Evolutionary conservation across 2,329 filamentous ascomycete species (phyloP).

Genomic region (Eutypella sp.): DNA sequence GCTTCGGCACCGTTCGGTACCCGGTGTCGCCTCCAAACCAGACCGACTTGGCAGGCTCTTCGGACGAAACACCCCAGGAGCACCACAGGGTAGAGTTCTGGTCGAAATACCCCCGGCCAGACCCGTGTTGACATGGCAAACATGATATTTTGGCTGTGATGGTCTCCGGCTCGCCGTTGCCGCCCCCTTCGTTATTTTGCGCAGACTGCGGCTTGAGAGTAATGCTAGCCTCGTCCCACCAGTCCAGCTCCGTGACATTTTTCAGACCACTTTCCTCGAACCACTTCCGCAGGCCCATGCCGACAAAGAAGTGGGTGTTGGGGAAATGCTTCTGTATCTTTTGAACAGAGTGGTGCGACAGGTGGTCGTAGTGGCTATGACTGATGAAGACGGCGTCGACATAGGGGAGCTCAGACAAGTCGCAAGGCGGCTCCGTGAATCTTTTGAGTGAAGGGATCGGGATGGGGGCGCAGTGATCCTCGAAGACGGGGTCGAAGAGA

Average conservation of each 20-base stretch:
- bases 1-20: conserved; percentile 70
- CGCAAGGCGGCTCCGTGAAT: conserved; percentile 72
- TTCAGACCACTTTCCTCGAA: conserved; percentile 65
- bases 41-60: conserved; percentile 59
- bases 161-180: too few species aligned
- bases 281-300: conserved; percentile 78
- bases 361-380: conserved; percentile 90
- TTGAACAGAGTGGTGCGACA: conserved; percentile 70
- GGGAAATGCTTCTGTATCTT: conserved; percentile 68
- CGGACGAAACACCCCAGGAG: conserved; percentile 75
- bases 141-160: conserved; percentile 72
- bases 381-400: conserved; percentile 77
- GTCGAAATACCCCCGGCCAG: conserved; percentile 64
- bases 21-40: conserved; percentile 91
- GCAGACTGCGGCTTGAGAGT: conserved; percentile 45
- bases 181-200: too few species aligned
- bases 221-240: conserved; percentile 86
- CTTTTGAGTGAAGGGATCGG: conserved; percentile 67
- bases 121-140: conserved; percentile 80
- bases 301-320: conserved; percentile 81
- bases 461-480: conserved; percentile 77
- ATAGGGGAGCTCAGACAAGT: conserved; percentile 70
- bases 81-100: conserved; percentile 77
- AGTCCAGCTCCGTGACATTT: conserved; percentile 85
- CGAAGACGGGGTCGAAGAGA: conserved; percentile 91